Base-by-base conservation (phyloP, 352 stramenopile species). In the Thraustotheca clavata region DNA sequence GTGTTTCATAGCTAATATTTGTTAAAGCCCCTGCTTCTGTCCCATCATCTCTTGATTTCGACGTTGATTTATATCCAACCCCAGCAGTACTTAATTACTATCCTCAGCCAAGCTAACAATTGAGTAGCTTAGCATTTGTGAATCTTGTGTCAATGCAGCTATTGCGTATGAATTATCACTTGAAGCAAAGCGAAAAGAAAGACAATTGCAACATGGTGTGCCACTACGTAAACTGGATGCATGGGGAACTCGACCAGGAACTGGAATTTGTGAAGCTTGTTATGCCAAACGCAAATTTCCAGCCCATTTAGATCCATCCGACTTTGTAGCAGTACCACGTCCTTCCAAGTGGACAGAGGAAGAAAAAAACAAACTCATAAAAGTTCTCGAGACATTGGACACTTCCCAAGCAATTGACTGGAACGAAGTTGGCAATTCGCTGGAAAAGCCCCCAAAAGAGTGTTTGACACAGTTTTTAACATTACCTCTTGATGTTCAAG, bases 391-490 rank as follows among this genome's bases (percentile, higher is more conserved):
- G 49, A 67, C 67, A 20, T 72, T 70, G 12, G 67, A 67, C 34
- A 67, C 57, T 39, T 57, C 59, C 71, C 20, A 80, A 5, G 76
- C 65, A 35, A 86, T 79, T 59, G 81, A 93, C 67, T 93, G 83
- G 83, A 89, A 89, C 59, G 73, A 76, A 39, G 76, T 93, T 31
- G 80, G 80, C 1, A 72, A 69, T n/a, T 84, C 83, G 40, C 74
- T 93, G 7, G 71, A 71, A 33, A 91, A 89, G 69, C 83, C 76
- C 16, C 76, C 81, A 3, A 75, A 89, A n/a, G 78, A 89, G 48
- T 93, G 81, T 49, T 67, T 93, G 60, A 57, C 89, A 48, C 81
- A 86, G 34, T 93, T 93, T 69, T 72, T 93, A 9, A 74, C 89
- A 68, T 60, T 89, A 50, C 79, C 81, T 9, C 67, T 93, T 49